These are phyloP conservation scores for Linaria vulgaris DNA, from an alignment of 257 asterid genomes.

Conservation along the genomic window DNA sequence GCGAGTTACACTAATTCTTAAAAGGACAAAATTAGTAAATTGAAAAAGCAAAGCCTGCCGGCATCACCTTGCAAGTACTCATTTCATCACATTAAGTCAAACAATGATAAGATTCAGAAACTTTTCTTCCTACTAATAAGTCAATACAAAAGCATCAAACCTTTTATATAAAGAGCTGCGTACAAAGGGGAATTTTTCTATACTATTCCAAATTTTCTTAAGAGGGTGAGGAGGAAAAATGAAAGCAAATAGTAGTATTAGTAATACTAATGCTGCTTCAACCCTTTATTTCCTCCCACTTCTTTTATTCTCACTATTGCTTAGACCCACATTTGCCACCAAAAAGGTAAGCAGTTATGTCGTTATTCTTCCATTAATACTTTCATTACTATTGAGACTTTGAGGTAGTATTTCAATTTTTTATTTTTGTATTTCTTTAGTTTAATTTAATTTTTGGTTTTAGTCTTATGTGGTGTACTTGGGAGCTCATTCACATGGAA, in stretches of 20 bases:
- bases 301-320: slow-evolving; percentile 35
- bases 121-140: slow-evolving; percentile 31
- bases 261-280: too few species aligned
- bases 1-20: too few species aligned
- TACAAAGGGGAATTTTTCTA: slow-evolving; percentile 13
- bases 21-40: too few species aligned
- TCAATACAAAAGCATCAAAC: slow-evolving; percentile 31
- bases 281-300: slow-evolving; percentile 48
- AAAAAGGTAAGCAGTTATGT: slow-evolving; percentile 56
- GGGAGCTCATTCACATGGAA: slow-evolving; percentile 87
- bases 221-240: slow-evolving; percentile 38
- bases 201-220: slow-evolving; percentile 20
- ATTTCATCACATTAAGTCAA: slow-evolving; percentile 25
- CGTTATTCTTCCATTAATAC: slow-evolving; percentile 19
- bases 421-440: slow-evolving; percentile 6
- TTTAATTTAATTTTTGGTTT: slow-evolving; percentile 7
- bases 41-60: too few species aligned
- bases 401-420: neutral
- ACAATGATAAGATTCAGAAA: slow-evolving; percentile 34
- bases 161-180: slow-evolving; percentile 30
- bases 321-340: slow-evolving; percentile 69
- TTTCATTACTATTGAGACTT: neutral
- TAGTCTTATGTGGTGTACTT: slow-evolving; percentile 87
- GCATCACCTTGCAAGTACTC: slow-evolving; percentile 10
- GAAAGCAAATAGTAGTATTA: slow-evolving; percentile 38